Percentiles rank a stretch among this genome's conserved stretches.
phyloP scores from a whole-genome alignment of 768 basidiomycete genomes.

The Amanita fuliginea region DNA sequence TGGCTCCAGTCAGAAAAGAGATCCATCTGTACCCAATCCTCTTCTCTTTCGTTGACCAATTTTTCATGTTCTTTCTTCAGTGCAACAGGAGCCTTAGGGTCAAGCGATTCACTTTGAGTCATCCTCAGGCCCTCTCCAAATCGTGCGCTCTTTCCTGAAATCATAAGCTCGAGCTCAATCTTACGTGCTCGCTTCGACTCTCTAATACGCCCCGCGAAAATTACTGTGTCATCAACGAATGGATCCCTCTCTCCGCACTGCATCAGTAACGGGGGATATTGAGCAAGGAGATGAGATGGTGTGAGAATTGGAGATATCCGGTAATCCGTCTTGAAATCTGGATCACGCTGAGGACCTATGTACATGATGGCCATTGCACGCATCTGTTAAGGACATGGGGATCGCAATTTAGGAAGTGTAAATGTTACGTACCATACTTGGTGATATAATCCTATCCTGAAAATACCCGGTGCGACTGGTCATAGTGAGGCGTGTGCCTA shows the following conservation, averaged over 20 bases:
- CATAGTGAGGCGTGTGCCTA: conserved; percentile 89
- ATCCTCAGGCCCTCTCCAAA: conserved; percentile 57
- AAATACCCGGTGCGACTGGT: conserved; percentile 90
- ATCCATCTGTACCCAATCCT: conserved; percentile 92
- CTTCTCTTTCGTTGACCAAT: conserved; percentile 62
- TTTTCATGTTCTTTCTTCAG: conserved; percentile 50
- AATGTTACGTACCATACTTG: conserved; percentile 73
- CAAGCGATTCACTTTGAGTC: conserved; percentile 29
- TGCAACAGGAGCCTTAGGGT: conserved; percentile 21
- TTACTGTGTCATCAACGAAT: conserved; percentile 95
- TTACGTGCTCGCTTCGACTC: conserved; percentile 87
- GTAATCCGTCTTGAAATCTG: conserved; percentile 93
- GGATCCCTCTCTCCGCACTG: conserved; percentile 93
- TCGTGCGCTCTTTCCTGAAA: conserved; percentile 50
- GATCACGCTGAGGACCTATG: conserved; percentile 87
- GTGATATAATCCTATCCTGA: conserved; percentile 88
- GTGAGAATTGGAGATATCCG: conserved; percentile 92
- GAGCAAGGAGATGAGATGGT: conserved; percentile 71
- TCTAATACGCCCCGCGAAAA: conserved; percentile 90
- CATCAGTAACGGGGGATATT: conserved; percentile 90
- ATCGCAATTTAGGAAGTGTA: background rate
- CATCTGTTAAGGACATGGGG: conserved; percentile 53
- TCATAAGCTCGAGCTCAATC: conserved; percentile 52
- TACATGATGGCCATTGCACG: conserved; percentile 98
- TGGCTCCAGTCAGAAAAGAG: conserved; percentile 96